Percentiles rank a stretch among this genome's conserved stretches.
Conservation (phyloP, 2,329 filamentous ascomycete species). For the Orbilia javanica region DNA sequence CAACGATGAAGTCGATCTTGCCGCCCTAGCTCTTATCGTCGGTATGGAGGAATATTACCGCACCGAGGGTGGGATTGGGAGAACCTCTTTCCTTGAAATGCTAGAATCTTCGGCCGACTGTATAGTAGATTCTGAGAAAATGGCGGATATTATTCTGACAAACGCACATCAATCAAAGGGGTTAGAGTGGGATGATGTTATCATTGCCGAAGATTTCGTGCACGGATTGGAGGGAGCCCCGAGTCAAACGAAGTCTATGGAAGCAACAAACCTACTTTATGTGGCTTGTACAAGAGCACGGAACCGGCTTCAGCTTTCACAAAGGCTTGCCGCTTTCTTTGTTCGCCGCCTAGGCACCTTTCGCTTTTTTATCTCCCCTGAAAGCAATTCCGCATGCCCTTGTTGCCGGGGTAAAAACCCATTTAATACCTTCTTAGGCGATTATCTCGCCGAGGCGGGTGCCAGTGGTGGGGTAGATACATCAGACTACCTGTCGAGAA, state of each 20-base stretch:
- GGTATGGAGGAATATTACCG: slow-evolving; percentile 36
- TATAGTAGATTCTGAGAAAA: slow-evolving; percentile 33
- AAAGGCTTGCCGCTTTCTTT: slow-evolving; percentile 31
- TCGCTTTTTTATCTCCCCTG: slow-evolving; percentile 47
- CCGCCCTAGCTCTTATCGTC: slow-evolving; percentile 37
- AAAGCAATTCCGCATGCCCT: slow-evolving; percentile 14
- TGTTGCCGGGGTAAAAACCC: slow-evolving; percentile 44
- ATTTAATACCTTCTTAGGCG: slow-evolving; percentile 34
- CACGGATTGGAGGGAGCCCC: slow-evolving; percentile 1
- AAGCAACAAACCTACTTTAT: slow-evolving; percentile 49
- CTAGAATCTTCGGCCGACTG: slow-evolving; percentile 30
- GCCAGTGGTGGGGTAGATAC: neutral
- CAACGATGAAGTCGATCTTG: slow-evolving; percentile 51
- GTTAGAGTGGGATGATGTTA: slow-evolving; percentile 59
- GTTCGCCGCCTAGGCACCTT: slow-evolving; percentile 22
- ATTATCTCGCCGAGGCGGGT: slow-evolving; percentile 4
- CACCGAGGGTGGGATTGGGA: slow-evolving; percentile 18
- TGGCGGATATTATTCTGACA: slow-evolving; percentile 55
- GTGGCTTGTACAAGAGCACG: slow-evolving; percentile 53
- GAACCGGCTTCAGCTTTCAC: slow-evolving; percentile 47
- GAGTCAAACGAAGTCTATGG: neutral
- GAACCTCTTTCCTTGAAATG: slow-evolving; percentile 34
- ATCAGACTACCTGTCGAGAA: slow-evolving; percentile 23
- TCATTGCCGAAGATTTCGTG: slow-evolving; percentile 54
- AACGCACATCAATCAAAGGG: slow-evolving; percentile 60